phyloP scores from a whole-genome alignment of 2,329 filamentous ascomycete species.

The Pleomassaria siparia region DNA sequence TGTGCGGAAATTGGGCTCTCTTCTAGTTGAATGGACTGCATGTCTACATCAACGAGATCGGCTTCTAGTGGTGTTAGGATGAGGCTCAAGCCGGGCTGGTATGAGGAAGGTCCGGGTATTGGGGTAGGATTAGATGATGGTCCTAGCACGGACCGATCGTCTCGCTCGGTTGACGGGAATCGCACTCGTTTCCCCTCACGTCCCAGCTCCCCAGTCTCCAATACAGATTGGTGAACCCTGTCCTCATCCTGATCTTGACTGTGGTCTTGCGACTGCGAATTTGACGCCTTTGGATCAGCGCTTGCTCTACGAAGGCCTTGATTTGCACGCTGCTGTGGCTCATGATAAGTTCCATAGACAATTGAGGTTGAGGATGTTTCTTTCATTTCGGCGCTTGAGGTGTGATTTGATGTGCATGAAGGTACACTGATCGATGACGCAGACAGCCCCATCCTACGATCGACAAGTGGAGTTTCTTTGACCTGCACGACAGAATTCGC shows the following conservation, averaged over 20 bases:
- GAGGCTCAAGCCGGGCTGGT: not conserved
- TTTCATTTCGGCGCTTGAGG: conserved; percentile 17
- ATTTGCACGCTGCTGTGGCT: not conserved
- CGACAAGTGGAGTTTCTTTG: conserved; percentile 31
- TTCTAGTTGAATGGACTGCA: conserved; percentile 3
- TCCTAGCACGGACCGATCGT: conserved; percentile 7
- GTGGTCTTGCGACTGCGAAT: not conserved
- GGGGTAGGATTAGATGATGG: not conserved
- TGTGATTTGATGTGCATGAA: conserved; percentile 11
- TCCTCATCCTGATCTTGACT: not conserved
- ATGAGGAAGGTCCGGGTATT: not conserved
- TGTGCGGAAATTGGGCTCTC: conserved; percentile 16
- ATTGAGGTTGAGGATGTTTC: conserved; percentile 27
- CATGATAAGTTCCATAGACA: conserved; percentile 27
- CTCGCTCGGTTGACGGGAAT: not conserved
- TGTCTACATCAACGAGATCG: not conserved
- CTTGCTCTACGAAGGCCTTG: not conserved
- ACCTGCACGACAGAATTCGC: conserved; percentile 25
- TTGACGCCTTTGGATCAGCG: not conserved
- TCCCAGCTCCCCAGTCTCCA: not conserved
- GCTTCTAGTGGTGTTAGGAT: not conserved
- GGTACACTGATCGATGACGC: not conserved
- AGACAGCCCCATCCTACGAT: conserved; percentile 15
- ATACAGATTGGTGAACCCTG: not conserved
- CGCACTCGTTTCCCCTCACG: not conserved